phyloP scores from a whole-genome alignment of 2,329 filamentous ascomycete genomes.

The Metarhizium album region DNA sequence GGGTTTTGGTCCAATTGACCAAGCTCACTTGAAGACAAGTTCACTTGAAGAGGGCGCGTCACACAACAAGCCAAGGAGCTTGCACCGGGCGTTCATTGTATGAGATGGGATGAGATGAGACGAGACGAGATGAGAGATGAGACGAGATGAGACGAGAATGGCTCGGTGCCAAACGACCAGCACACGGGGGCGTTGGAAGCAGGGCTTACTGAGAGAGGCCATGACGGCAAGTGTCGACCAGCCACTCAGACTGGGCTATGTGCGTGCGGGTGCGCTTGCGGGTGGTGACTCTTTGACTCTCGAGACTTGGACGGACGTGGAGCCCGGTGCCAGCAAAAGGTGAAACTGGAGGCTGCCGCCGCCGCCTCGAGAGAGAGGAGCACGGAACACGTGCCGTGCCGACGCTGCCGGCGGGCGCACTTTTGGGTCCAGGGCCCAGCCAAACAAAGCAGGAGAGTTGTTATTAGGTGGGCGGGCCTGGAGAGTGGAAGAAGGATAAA shows the following conservation, averaged over 20 bases:
- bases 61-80: neutral
- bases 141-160: no score
- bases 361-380: neutral
- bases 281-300: neutral
- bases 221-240: neutral
- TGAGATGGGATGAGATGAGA: no score
- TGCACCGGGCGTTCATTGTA: no score
- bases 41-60: neutral
- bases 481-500: no score
- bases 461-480: no score
- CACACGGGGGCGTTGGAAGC: neutral
- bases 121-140: no score
- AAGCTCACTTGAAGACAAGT: neutral
- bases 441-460: no score
- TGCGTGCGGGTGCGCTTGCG: neutral
- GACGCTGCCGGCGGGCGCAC: constrained; percentile 6
- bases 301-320: no score
- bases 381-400: no score
- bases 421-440: no score
- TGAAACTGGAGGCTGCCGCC: no score
- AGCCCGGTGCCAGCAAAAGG: no score
- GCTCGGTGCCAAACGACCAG: neutral
- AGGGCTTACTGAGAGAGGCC: constrained; percentile 7
- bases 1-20: neutral
- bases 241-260: neutral